phyloP scores from a whole-genome alignment of 768 basidiomycete genomes.

The Rhizopogon vulgaris region DNA sequence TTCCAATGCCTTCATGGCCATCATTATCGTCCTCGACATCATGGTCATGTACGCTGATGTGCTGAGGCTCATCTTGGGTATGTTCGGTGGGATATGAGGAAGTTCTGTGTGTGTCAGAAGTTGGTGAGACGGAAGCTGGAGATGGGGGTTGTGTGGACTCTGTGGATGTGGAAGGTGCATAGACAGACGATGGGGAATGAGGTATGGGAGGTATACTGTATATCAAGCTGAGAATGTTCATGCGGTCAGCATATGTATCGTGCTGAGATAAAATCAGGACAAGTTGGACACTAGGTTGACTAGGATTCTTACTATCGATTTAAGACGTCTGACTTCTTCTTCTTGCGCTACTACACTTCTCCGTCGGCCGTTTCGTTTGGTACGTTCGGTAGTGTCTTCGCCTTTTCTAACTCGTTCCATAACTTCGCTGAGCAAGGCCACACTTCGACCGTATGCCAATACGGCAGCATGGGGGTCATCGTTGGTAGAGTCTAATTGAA shows the following conservation, averaged over 20 bases:
- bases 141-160: conserved; percentile 33
- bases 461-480: conserved; percentile 87
- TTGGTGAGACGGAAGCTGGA: conserved; percentile 27
- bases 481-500: conserved; percentile 80
- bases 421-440: conserved; percentile 81
- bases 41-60: conserved; percentile 11
- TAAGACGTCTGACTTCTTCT: conserved; percentile 81
- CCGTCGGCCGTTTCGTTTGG: conserved; percentile 53
- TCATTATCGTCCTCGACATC: conserved; percentile 27
- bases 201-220: conserved; percentile 80
- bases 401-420: conserved; percentile 88
- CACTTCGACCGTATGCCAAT: conserved; percentile 82
- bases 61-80: conserved; percentile 31
- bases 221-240: conserved; percentile 87
- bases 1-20: conserved; percentile 37
- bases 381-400: conserved; percentile 71
- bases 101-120: conserved; percentile 46
- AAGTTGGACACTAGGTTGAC: conserved; percentile 1
- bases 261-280: conserved; percentile 44
- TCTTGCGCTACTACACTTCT: conserved; percentile 85
- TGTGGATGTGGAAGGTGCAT: conserved; percentile 35
- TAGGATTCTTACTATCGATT: conserved; percentile 68
- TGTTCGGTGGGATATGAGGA: conserved; percentile 37
- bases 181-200: conserved; percentile 52
- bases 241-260: conserved; percentile 91